Percentiles rank a stretch among this genome's conserved stretches.
Evolutionary conservation across 192 early-diverging fungal genomes (phyloP).

Genomic region (Cetraspora pellucida): DNA sequence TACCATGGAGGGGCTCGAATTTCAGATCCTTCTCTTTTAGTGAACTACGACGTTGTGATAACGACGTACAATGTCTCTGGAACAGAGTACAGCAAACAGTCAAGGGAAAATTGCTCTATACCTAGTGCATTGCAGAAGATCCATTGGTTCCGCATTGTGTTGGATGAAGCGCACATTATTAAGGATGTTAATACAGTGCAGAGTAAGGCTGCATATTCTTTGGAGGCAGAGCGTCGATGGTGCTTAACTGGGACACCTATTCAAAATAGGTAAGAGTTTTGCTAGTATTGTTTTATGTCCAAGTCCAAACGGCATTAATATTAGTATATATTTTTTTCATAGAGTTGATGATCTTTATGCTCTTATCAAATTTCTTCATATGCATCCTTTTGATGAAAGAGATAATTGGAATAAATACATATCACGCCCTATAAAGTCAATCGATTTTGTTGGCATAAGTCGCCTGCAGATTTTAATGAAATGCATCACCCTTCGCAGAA

Average conservation of each 20-base stretch:
- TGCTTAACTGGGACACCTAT: slow-evolving; percentile 92
- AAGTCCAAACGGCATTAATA: neutral
- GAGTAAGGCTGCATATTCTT: slow-evolving; percentile 68
- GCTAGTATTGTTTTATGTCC: neutral
- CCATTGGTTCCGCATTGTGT: slow-evolving; percentile 82
- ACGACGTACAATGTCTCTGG: slow-evolving; percentile 56
- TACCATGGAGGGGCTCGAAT: slow-evolving; percentile 54
- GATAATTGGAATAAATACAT: slow-evolving; percentile 46
- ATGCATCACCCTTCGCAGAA: slow-evolving; percentile 80
- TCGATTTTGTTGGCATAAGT: slow-evolving; percentile 41
- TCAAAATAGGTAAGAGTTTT: slow-evolving; percentile 40
- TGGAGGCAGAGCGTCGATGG: slow-evolving; percentile 79
- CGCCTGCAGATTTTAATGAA: slow-evolving; percentile 74
- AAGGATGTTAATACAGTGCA: slow-evolving; percentile 78
- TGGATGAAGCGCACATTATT: slow-evolving; percentile 96
- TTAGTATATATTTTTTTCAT: slow-evolving; percentile 14
- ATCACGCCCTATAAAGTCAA: slow-evolving; percentile 43
- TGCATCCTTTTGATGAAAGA: slow-evolving; percentile 46
- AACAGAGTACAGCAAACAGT: slow-evolving; percentile 48
- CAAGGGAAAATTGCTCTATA: slow-evolving; percentile 30
- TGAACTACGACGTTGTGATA: slow-evolving; percentile 51
- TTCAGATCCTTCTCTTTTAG: slow-evolving; percentile 32
- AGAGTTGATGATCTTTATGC: slow-evolving; percentile 86
- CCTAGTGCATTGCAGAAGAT: slow-evolving; percentile 59
- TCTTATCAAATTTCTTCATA: slow-evolving; percentile 79